phyloP scores from a whole-genome alignment of 2,329 filamentous ascomycete genomes.

The Lomentospora prolificans region DNA sequence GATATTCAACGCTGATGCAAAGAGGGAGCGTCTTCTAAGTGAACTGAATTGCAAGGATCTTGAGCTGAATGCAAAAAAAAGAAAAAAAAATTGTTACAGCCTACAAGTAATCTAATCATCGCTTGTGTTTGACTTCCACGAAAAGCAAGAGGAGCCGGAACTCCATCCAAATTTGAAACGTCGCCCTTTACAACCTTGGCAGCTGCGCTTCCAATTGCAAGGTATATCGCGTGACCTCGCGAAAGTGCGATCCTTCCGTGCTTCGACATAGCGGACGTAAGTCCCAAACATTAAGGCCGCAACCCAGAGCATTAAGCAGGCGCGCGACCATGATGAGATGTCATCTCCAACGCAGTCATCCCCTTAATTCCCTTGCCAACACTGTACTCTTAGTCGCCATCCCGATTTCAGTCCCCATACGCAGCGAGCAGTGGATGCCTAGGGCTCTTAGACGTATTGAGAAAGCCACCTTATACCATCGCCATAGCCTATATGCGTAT shows the following conservation, averaged over 20 bases:
- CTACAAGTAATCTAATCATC: slow-evolving; percentile 4
- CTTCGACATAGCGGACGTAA: neutral
- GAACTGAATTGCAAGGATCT: neutral
- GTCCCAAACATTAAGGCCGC: neutral
- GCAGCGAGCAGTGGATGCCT: neutral
- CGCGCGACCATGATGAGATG: neutral
- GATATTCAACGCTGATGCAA: neutral
- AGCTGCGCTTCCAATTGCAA: neutral
- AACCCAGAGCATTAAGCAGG: neutral
- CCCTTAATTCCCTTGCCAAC: slow-evolving; percentile 18
- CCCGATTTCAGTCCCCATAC: neutral
- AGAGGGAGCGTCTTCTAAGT: too few relatives aligned
- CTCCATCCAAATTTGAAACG: slow-evolving; percentile 5
- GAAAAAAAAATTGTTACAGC: neutral
- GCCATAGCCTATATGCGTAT: slow-evolving; percentile 54
- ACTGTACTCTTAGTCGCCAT: neutral
- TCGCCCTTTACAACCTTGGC: neutral
- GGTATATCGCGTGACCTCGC: slow-evolving; percentile 14
- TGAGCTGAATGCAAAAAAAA: neutral
- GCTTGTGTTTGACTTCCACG: slow-evolving; percentile 10
- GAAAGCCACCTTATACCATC: slow-evolving; percentile 88
- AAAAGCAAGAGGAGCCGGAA: slow-evolving; percentile 3
- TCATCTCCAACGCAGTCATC: slow-evolving; percentile 10
- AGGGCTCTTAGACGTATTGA: slow-evolving; percentile 67
- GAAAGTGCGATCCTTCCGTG: neutral